phyloP scores from a whole-genome alignment of 345 rosid species.

The Xanthoceras sorbifolium region DNA sequence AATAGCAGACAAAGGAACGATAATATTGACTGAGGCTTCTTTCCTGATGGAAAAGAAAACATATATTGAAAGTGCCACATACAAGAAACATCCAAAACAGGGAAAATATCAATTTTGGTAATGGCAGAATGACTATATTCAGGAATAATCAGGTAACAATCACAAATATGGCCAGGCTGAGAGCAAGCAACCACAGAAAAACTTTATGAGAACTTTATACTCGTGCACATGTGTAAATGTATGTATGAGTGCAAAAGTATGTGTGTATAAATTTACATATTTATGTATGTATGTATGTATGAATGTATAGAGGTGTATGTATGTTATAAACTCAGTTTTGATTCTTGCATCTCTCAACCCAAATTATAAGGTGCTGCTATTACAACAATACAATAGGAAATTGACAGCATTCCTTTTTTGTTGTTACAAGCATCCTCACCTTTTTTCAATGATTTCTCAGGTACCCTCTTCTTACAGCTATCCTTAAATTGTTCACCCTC shows the following conservation, averaged over 20 bases:
- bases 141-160: not conserved
- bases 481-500: constrained; percentile 51
- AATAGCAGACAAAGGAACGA: not conserved
- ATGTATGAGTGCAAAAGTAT: not conserved
- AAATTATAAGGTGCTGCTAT: not conserved
- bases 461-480: constrained; percentile 55
- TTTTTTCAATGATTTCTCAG: constrained; percentile 40
- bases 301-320: too few species aligned
- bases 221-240: not conserved
- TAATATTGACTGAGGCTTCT: not conserved
- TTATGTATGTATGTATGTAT: not conserved
- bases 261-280: too few species aligned
- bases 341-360: not conserved
- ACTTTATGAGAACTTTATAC: not conserved
- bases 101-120: not conserved
- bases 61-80: not conserved
- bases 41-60: not conserved
- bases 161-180: not conserved
- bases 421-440: constrained; percentile 37
- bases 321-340: not conserved
- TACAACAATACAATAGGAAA: not conserved
- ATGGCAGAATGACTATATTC: not conserved
- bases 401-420: constrained; percentile 11
- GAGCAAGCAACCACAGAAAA: not conserved
- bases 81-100: not conserved